These are phyloP conservation scores for Medicago ruthenica DNA, from an alignment of 306 rosid species.

Conservation along the genomic window DNA sequence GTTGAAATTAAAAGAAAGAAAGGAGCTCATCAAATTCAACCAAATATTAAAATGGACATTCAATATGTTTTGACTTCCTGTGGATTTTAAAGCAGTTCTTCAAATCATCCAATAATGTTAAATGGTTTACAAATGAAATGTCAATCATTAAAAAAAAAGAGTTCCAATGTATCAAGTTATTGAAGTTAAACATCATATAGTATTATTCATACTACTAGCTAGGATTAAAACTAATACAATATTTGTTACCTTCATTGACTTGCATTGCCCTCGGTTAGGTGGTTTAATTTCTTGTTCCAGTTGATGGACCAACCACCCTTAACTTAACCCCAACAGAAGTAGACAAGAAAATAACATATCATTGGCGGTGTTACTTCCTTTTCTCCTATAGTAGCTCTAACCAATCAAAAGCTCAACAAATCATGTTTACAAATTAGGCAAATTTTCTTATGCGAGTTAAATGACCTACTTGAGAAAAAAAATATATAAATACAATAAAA, in stretches of 20 bases:
- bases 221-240: conserved; percentile 20
- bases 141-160: conserved; percentile 21
- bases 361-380: conserved; percentile 6
- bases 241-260: conserved; percentile 26
- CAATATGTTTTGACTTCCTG: conserved; percentile 21
- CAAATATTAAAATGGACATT: conserved; percentile 29
- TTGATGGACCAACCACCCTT: conserved; percentile 16
- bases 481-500: too few species aligned
- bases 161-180: conserved; percentile 17
- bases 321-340: conserved; percentile 13
- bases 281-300: conserved; percentile 1
- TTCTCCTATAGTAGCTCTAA: background rate
- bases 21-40: conserved; percentile 24
- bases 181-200: conserved; percentile 34
- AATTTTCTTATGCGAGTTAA: too few species aligned
- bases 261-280: background rate
- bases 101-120: conserved; percentile 31
- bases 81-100: conserved; percentile 3
- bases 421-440: too few species aligned
- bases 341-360: conserved; percentile 6
- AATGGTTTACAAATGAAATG: conserved; percentile 44
- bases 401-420: background rate
- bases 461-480: too few species aligned
- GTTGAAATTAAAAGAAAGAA: conserved; percentile 21
- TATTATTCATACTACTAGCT: too few species aligned